These are phyloP conservation scores for Serendipita sp. DNA, from an alignment of 768 basidiomycete species.

Conservation along the genomic window DNA sequence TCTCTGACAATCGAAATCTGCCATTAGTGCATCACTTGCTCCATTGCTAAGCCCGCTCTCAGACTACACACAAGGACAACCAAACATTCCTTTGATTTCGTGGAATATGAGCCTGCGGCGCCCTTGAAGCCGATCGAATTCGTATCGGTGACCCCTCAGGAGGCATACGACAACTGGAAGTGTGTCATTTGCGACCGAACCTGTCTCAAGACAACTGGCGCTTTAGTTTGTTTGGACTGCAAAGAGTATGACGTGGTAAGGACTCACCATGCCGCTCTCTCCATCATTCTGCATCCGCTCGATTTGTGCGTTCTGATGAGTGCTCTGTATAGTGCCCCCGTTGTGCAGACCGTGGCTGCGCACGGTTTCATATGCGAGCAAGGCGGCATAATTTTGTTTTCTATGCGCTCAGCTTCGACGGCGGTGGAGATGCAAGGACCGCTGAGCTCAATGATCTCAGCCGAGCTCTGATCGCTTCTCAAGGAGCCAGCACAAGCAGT, in stretches of 20 bases:
- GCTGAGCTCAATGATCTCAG: too few species aligned
- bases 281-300: background rate
- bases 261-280: too few species aligned
- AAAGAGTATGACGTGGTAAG: background rate
- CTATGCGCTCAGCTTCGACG: background rate
- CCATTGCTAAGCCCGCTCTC: too few species aligned
- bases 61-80: background rate
- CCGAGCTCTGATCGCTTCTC: too few species aligned
- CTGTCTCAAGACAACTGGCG: background rate
- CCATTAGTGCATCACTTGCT: too few species aligned
- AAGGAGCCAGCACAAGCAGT: too few species aligned
- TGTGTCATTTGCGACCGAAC: background rate
- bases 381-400: background rate
- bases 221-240: background rate
- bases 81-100: background rate
- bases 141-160: background rate
- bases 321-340: background rate
- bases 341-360: background rate
- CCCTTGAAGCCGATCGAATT: background rate
- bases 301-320: background rate
- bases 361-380: background rate
- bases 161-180: background rate
- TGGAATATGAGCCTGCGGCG: background rate
- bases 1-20: too few species aligned
- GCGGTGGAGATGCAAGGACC: too few species aligned